These are phyloP conservation scores for Cladophialophora carrionii DNA, from an alignment of 2,329 filamentous ascomycete species.

Conservation along the genomic window DNA sequence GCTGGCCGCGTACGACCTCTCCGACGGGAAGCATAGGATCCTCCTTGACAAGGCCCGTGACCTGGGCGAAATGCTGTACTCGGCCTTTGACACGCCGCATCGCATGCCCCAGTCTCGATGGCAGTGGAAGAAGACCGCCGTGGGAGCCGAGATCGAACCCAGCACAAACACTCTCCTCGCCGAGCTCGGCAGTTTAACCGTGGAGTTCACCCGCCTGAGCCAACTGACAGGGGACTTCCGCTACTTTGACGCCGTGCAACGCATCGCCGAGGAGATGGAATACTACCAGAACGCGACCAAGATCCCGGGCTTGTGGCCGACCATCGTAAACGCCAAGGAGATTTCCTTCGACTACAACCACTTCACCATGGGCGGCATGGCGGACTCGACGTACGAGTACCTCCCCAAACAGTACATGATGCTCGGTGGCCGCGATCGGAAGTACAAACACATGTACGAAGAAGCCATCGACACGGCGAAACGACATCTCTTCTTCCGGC, in stretches of 20 bases:
- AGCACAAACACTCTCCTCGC: constrained; percentile 55
- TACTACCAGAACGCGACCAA: constrained; percentile 43
- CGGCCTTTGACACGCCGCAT: constrained; percentile 46
- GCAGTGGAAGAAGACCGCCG: constrained; percentile 55
- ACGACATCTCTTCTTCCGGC: constrained; percentile 74
- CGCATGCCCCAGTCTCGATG: constrained; percentile 43
- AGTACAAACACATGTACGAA: constrained; percentile 72
- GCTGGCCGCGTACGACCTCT: constrained; percentile 69
- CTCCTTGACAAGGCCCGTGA: constrained; percentile 59
- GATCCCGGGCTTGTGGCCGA: constrained; percentile 49
- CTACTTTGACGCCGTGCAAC: constrained; percentile 47
- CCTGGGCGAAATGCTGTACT: constrained; percentile 59
- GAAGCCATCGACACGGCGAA: constrained; percentile 69
- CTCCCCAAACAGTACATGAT: constrained; percentile 70
- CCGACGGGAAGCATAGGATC: constrained; percentile 47
- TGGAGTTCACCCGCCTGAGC: constrained; percentile 49
- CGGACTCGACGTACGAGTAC: constrained; percentile 63
- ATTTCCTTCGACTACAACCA: constrained; percentile 41
- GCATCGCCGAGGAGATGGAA: constrained; percentile 44
- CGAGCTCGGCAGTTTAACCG: constrained; percentile 47
- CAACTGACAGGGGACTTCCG: constrained; percentile 46
- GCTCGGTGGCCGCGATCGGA: constrained; percentile 68
- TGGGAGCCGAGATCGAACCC: constrained; percentile 62
- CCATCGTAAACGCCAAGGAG: constrained; percentile 42
- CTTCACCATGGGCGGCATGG: constrained; percentile 60